These are phyloP conservation scores for Aspergillus tubingensis DNA, from an alignment of 2,329 filamentous ascomycete genomes.

Conservation along the genomic window DNA sequence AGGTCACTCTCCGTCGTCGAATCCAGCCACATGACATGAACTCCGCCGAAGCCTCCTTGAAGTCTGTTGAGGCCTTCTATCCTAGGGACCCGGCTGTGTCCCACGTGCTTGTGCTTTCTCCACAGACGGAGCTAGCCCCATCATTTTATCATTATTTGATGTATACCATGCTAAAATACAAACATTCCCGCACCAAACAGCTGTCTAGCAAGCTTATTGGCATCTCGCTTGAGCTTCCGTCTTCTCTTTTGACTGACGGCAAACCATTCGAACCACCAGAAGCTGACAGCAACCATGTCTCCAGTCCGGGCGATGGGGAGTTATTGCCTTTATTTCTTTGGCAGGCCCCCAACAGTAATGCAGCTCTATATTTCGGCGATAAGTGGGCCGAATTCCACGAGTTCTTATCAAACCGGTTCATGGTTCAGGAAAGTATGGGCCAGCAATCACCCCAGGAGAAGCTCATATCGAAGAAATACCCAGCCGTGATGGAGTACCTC, in stretches of 20 bases:
- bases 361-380: slow-evolving; percentile 77
- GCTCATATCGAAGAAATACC: slow-evolving; percentile 66
- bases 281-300: slow-evolving; percentile 1
- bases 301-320: slow-evolving; percentile 25
- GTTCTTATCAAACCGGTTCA: slow-evolving; percentile 68
- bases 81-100: slow-evolving; percentile 64
- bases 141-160: slow-evolving; percentile 86
- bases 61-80: slow-evolving; percentile 86
- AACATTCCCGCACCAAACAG: slow-evolving; percentile 62
- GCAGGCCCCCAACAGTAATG: slow-evolving; percentile 81
- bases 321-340: slow-evolving; percentile 69
- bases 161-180: slow-evolving; percentile 74
- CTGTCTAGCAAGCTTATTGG: slow-evolving; percentile 65
- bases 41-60: slow-evolving; percentile 70
- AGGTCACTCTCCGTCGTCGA: slow-evolving; percentile 72
- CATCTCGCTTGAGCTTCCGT: slow-evolving; percentile 76
- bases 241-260: slow-evolving; percentile 57
- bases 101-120: slow-evolving; percentile 82
- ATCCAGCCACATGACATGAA: slow-evolving; percentile 63
- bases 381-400: slow-evolving; percentile 85
- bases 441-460: slow-evolving; percentile 45
- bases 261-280: slow-evolving; percentile 56
- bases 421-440: slow-evolving; percentile 27
- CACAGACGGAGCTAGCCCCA: slow-evolving; percentile 75
- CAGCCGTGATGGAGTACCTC: slow-evolving; percentile 76